A percentile compares a stretch with the other conserved stretches of the same genome.
phyloP scores from a whole-genome alignment of 2,329 filamentous ascomycete species.

The Bertia moriformis region DNA sequence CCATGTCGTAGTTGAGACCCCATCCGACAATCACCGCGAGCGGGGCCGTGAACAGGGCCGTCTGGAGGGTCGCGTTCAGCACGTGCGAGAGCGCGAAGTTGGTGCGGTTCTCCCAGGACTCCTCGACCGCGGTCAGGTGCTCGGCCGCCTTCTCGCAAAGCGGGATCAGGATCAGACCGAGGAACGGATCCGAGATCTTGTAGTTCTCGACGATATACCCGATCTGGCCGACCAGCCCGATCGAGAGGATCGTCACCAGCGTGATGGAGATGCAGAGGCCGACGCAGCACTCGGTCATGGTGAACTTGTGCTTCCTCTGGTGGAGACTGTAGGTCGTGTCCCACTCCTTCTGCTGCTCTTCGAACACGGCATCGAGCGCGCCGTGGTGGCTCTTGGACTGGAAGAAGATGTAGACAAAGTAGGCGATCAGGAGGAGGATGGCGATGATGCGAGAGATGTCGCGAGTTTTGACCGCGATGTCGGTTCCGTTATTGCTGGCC shows the following conservation, averaged over 20 bases:
- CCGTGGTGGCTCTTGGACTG: conserved; percentile 65
- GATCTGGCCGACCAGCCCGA: conserved; percentile 62
- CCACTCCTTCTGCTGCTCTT: conserved; percentile 51
- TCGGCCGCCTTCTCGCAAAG: conserved; percentile 78
- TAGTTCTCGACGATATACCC: conserved; percentile 33
- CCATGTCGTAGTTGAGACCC: conserved; percentile 57
- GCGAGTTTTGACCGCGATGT: conserved; percentile 36
- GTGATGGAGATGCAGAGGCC: conserved; percentile 49
- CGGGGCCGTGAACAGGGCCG: conserved; percentile 74
- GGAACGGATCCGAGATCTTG: conserved; percentile 34
- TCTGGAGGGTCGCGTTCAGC: conserved; percentile 76
- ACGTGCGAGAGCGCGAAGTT: conserved; percentile 78
- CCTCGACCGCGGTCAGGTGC: conserved; percentile 70
- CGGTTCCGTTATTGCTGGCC: conserved; percentile 11
- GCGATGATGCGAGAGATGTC: conserved; percentile 58
- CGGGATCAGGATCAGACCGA: conserved; percentile 63
- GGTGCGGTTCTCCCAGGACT: conserved; percentile 72
- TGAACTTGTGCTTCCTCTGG: conserved; percentile 54
- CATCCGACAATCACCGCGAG: conserved; percentile 73
- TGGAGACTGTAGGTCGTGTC: conserved; percentile 45
- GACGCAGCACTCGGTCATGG: conserved; percentile 56
- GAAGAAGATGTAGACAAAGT: conserved; percentile 53
- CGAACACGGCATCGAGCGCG: conserved; percentile 62
- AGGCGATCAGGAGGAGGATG: conserved; percentile 57
- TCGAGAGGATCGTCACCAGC: conserved; percentile 59